Evolutionary conservation across 495 filamentous ascomycete species (phyloP), one percentile per base, ranked within the genome.

Genomic region (Chaetomidium leptoderma): DNA sequence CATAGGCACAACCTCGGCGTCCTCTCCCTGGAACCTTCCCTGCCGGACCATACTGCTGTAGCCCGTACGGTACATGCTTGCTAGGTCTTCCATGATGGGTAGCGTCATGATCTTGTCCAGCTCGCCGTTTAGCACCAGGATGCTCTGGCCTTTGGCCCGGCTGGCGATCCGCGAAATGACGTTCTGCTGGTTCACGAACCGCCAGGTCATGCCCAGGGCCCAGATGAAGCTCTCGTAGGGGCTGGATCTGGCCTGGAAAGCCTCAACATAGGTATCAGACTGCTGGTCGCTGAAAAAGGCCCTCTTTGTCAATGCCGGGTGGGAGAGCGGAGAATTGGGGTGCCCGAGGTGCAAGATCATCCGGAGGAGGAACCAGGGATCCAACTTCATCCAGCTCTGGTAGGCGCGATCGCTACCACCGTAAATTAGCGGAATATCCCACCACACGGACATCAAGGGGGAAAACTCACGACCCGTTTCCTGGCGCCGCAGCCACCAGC

Each of bases 1-100:
- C 2, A 65, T 11, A 3, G 33, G 24, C n/a, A 39, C 21, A 13
- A 62, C 39, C 83, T 88, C 32, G 78, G 83, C 0, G 86, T 92
- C 70, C 61, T 93, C 42, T 87, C 86, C 64, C 66, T 97, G 66
- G 84, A 96, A 70, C 70, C 96, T 64, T 72, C 96, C 66, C 87
- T 91, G 79, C 86, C 88, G 26, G 85, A 89, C 42, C 86, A 97
- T 76, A 9, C 30, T 35, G 23, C 6, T 19, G 23, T 46, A 63
- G 0, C 57, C 62, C 8, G 29, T 19, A 1, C 66, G 60, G 37
- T 70, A 69, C 92, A 83, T 76, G 69, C 72, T 67, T 60, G 78
- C 65, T 58, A 73, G 36, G 70, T 74, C 55, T 46, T 64, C 49
- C 63, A 58, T 63, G 33, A 67, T 50, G 33, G 63, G 26, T 16